phyloP scores from a whole-genome alignment of 352 stramenopile species.

The Pythium rishiriense region DNA sequence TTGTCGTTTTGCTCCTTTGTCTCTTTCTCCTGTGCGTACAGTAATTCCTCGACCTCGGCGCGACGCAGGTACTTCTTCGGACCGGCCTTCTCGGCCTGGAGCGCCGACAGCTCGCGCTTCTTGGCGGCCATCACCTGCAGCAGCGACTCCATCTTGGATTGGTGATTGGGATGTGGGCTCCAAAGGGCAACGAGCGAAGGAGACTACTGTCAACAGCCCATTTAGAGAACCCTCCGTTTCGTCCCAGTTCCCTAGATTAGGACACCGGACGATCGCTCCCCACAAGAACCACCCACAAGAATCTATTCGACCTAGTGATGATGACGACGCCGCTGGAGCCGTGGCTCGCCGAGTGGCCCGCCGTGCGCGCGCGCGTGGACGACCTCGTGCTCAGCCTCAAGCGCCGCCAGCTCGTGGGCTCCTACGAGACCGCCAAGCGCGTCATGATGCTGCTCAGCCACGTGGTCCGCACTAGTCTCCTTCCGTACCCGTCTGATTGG shows the following conservation, averaged over 20 bases:
- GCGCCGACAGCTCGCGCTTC: conserved; percentile 70
- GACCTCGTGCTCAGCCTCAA: conserved; percentile 81
- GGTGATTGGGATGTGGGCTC: no score
- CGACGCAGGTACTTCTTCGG: conserved; percentile 87
- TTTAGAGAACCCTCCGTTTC: background rate
- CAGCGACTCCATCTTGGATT: conserved; percentile 60
- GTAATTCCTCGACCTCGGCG: conserved; percentile 66
- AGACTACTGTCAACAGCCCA: background rate
- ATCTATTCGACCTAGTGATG: background rate
- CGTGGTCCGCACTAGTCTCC: conserved; percentile 39
- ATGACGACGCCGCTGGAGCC: conserved; percentile 37
- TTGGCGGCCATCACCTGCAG: conserved; percentile 77
- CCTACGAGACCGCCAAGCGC: conserved; percentile 81
- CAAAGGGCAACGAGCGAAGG: background rate
- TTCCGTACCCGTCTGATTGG: background rate
- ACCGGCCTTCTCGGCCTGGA: conserved; percentile 50
- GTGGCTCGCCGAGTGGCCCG: conserved; percentile 79
- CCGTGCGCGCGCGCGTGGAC: conserved; percentile 65
- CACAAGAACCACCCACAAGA: conserved; percentile 18
- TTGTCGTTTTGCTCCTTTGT: background rate
- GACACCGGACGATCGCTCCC: background rate
- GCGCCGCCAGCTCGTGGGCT: conserved; percentile 72
- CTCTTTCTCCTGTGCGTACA: conserved; percentile 26
- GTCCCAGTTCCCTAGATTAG: background rate
- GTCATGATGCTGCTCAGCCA: conserved; percentile 70